Evolutionary conservation across 2,329 filamentous ascomycete species (phyloP), one percentile per base, ranked within the genome.

Genomic region (Aotearoamyces nothofagi): DNA sequence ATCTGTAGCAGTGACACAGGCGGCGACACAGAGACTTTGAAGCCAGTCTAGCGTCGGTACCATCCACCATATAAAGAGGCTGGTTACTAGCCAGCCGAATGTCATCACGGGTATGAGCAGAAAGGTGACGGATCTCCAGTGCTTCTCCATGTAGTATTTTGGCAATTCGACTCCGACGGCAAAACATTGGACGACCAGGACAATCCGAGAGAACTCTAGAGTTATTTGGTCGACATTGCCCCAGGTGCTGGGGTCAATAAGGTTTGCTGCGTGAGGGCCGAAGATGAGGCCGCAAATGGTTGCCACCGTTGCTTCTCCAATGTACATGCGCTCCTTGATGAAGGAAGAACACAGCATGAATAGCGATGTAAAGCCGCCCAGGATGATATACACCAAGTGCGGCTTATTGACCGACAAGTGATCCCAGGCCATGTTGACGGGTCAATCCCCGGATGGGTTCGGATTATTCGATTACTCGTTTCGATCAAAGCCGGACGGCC

Each of bases 271-370:
- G 58, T 84, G 74, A 10, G 84, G 84, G 0, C 84, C 83, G 45
- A 92, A 92, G 43, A 90, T 84, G 52, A 92, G 76, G 39, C 83
- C 83, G 48, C 79, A 83, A 27, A 92, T 56, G 3, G 83, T 92
- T 28, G 84, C 83, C 24, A 98, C 82, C 2, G 90, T 96, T 28
- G 90, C 90, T 66, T 98, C 90, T 50, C 90, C 90, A 53, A 98
- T 98, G 60, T 98, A 98, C 49, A 96, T 69, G 53, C 81, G 80
- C 64, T 98, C 90, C 63, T 98, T 98, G 60, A 98, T 92, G 49
- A 96, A 75, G 31, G 92, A 83, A 35, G 90, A 98, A 55, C 84
- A 93, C 35, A 98, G 65, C 90, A 98, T 98, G 61, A 98, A 98
- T 45, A 98, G 63, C 35, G 79, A 84, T 42, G 90, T 98, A 61